These are phyloP conservation scores for Oryza coarctata DNA, from an alignment of 176 grass and related monocot genomes.

Conservation along the genomic window DNA sequence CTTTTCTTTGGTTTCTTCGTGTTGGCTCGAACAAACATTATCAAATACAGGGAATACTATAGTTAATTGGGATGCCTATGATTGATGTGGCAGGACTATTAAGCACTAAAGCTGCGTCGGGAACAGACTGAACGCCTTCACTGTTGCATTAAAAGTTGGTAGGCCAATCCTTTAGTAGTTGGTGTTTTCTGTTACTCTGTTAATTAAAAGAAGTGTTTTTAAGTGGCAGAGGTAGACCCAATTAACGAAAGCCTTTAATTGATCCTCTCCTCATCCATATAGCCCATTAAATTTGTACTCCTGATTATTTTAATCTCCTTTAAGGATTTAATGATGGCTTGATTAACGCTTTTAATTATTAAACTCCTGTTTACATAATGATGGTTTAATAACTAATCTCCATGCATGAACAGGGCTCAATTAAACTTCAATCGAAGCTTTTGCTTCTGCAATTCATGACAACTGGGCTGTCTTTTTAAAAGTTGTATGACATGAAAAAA, in stretches of 20 bases:
- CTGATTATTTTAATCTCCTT: background rate
- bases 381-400: background rate
- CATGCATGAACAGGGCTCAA: background rate
- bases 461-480: background rate
- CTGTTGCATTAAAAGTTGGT: slow-evolving; percentile 33
- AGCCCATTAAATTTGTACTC: slow-evolving; percentile 21
- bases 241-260: background rate
- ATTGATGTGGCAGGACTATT: slow-evolving; percentile 31
- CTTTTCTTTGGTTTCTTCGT: background rate
- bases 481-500: background rate
- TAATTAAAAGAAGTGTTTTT: slow-evolving; percentile 5
- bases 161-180: slow-evolving; percentile 33
- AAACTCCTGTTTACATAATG: background rate
- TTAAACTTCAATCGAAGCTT: background rate
- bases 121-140: slow-evolving; percentile 28
- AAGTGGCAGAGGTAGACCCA: background rate
- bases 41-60: background rate
- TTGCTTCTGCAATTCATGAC: background rate
- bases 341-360: background rate
- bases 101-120: slow-evolving; percentile 16
- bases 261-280: background rate
- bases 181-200: background rate
- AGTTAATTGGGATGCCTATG: slow-evolving; percentile 8
- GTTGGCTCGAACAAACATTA: background rate
- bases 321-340: background rate